Base-by-base conservation (phyloP, 495 filamentous ascomycete species). In the Hypomontagnella monticulosa region DNA sequence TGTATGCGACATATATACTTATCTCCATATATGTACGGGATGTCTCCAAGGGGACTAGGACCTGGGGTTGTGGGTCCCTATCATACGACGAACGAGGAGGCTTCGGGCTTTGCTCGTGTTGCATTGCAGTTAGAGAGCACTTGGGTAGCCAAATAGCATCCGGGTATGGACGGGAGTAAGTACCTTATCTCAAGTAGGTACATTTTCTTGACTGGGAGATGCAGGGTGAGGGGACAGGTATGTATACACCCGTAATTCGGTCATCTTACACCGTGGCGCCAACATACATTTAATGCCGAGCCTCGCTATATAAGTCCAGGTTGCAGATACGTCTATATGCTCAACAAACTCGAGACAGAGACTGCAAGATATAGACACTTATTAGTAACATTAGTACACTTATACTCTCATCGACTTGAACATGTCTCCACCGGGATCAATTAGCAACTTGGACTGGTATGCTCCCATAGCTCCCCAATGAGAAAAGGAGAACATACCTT, bases 381-480 rank as follows among this genome's bases (percentile, higher is more conserved):
- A 7, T 27, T 33, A 46, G 10, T 40, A 53, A 40, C 44, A 44
- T 34, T 10, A 51, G 30, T 40, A 57, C 41, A 18, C 23, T 11
- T 20, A 36, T n/a, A 41, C 23, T 50, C 15, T 41, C 34, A 34
- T 49, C 18, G 9, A 49, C 47, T 43, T 49, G 36, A 68, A 51
- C 4, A 75, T 75, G 73, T 54, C 73, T 54, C 50, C 66, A 38
- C 66, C 70, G 12, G 72, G 72, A 52, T 75, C 72, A 46, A 69
- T 75, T 32, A 71, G 65, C 57, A 63, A 73, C 20, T 41, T 75
- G 38, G 61, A 70, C 63, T 75, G 73, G 73, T 75, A 68, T 63
- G 71, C 50, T 8, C 10, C 27, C 32, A 60, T 63, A 36, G 7
- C 51, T 38, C 16, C 15, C 30, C 18, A 18, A 36, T 16, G 20